These are phyloP conservation scores for Neonectria coccinea DNA, from an alignment of 2,329 filamentous ascomycete genomes.

Conservation along the genomic window DNA sequence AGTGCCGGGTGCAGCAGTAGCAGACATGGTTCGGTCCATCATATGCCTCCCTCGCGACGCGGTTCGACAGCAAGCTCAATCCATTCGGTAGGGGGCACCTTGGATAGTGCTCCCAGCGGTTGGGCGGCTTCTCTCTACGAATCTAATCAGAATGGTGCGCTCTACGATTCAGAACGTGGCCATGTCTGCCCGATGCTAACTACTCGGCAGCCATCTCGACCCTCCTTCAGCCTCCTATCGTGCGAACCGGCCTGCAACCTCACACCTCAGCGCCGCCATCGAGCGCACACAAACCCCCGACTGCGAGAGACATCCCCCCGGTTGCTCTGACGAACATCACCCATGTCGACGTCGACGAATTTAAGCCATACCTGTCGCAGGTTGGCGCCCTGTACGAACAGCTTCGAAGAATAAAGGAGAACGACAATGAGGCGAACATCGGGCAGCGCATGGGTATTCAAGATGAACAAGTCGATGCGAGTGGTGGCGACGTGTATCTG, in stretches of 20 bases:
- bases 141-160: conserved; percentile 83
- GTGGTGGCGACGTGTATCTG: conserved; percentile 63
- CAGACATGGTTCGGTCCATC: conserved; percentile 59
- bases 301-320: conserved; percentile 89
- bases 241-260: conserved; percentile 86
- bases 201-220: conserved; percentile 81
- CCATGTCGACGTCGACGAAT: conserved; percentile 82
- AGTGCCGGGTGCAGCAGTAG: conserved; percentile 44
- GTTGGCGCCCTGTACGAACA: conserved; percentile 91
- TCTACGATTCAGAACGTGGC: not conserved
- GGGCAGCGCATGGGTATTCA: conserved; percentile 54
- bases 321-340: conserved; percentile 91
- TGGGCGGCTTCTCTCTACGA: conserved; percentile 72
- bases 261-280: conserved; percentile 77
- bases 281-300: conserved; percentile 85
- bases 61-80: conserved; percentile 90
- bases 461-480: conserved; percentile 56
- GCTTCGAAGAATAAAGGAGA: conserved; percentile 84
- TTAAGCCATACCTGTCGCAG: conserved; percentile 85
- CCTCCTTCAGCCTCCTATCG: conserved; percentile 89
- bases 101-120: conserved; percentile 75
- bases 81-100: conserved; percentile 84
- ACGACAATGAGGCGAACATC: conserved; percentile 71
- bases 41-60: conserved; percentile 69
- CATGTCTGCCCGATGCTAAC: conserved; percentile 29